Evolutionary conservation across 2,329 filamentous ascomycete species (phyloP).

Genomic region (Diplodia sapinea): DNA sequence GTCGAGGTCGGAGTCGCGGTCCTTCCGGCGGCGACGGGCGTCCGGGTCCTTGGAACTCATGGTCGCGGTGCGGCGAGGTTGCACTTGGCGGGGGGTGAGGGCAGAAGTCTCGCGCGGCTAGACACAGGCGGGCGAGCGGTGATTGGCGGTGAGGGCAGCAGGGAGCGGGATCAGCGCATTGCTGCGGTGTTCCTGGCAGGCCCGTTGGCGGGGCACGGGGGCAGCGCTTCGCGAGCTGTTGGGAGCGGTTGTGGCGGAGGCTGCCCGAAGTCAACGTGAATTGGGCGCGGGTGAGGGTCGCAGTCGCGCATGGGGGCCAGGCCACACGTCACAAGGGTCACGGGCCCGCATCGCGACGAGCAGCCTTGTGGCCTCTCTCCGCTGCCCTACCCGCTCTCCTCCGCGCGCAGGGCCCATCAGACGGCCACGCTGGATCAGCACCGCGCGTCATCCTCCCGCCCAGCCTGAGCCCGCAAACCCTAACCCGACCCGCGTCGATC

Average conservation of each 20-base stretch:
- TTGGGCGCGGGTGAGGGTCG: neutral
- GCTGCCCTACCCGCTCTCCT: neutral
- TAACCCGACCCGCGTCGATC: neutral
- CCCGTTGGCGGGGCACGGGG: constrained; percentile 2
- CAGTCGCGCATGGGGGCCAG: neutral
- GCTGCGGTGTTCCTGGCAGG: constrained; percentile 25
- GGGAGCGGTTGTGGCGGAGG: constrained; percentile 8
- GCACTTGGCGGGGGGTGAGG: constrained; percentile 25
- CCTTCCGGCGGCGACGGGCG: constrained; percentile 48
- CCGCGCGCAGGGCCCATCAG: neutral
- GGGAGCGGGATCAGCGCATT: constrained; percentile 28
- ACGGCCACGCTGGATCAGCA: neutral
- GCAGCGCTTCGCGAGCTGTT: constrained; percentile 22
- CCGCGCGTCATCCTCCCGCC: constrained; percentile 4
- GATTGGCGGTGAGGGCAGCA: constrained; percentile 27
- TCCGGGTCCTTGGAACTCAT: constrained; percentile 39
- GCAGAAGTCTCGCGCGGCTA: constrained; percentile 30
- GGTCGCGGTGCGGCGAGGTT: constrained; percentile 27
- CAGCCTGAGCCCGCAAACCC: neutral
- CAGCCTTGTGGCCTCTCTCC: neutral
- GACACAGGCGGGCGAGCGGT: constrained; percentile 17
- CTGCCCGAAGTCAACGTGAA: neutral
- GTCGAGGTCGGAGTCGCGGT: constrained; percentile 40
- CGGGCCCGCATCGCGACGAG: neutral
- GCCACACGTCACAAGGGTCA: constrained; percentile 16